A percentile compares a stretch with the other conserved stretches of the same genome.
These are phyloP conservation scores for Talaromyces ruber DNA, from an alignment of 495 filamentous ascomycete species.

Conservation along the genomic window DNA sequence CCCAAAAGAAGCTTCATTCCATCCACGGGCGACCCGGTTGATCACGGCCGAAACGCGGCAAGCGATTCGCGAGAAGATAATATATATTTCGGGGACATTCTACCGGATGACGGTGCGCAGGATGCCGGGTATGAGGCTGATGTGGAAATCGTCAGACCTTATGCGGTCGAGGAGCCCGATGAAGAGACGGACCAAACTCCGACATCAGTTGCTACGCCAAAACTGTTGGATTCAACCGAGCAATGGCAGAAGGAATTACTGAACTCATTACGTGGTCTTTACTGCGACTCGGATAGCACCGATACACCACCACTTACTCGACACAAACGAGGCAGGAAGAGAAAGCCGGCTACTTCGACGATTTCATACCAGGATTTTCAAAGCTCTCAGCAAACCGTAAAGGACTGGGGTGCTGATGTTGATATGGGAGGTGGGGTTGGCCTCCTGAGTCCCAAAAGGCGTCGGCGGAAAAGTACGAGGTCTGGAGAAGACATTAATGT, in stretches of 20 bases:
- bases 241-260: slow-evolving; percentile 26
- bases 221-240: background rate
- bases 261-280: slow-evolving; percentile 22
- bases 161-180: slow-evolving; percentile 36
- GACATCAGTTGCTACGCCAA: slow-evolving; percentile 7
- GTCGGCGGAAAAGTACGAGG: slow-evolving; percentile 14
- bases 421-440: slow-evolving; percentile 2
- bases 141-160: slow-evolving; percentile 23
- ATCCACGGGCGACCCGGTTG: background rate
- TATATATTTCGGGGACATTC: background rate
- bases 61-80: background rate
- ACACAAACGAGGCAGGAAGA: slow-evolving; percentile 26
- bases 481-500: slow-evolving; percentile 6
- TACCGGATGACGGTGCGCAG: background rate
- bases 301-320: background rate
- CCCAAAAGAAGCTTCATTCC: background rate
- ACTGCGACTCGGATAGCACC: slow-evolving; percentile 15
- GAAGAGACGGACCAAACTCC: slow-evolving; percentile 17
- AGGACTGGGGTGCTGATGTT: background rate
- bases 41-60: background rate
- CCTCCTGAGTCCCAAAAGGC: slow-evolving; percentile 19
- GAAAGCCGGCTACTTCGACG: slow-evolving; percentile 18
- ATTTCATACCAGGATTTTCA: background rate
- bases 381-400: background rate
- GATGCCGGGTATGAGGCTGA: slow-evolving; percentile 5